Evolutionary conservation across 306 rosid genomes (phyloP), one percentile per base, ranked within the genome.

Genomic region (Vigna reflexopilosa): DNA sequence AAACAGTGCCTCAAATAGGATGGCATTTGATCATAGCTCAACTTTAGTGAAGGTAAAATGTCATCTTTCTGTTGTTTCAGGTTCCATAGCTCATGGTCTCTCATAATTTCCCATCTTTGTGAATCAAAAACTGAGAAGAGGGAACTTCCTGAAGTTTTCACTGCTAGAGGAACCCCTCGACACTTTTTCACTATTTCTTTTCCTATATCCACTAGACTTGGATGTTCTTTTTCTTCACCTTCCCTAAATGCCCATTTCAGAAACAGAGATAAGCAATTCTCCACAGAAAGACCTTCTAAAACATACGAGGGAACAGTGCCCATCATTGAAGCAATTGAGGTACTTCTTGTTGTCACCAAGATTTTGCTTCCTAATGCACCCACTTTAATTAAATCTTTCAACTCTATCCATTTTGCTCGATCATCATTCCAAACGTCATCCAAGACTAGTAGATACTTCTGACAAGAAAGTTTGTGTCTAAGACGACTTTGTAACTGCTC

Each of bases 371-470:
- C 58, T 10, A 6, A 0, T 1, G 22, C 58, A 2, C 75, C 68
- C 45, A 19, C 68, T n/a, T 77, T 57, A 1, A 77, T 42, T 12
- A 77, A 77, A 19, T 55, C 22, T 40, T 17, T 26, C 30, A 77
- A 38, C 22, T 77, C 24, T 6, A 77, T 6, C 75, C 81, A 77
- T 77, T 77, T 77, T 12, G 56, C 59, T 17, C 59, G 68, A 4
- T 77, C 13, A 1, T 77, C 68, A 8, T 68, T 77, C 81, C 81
- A 77, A 16, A 77, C 20, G 28, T 77, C 75, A 26, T 73, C 78
- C 15, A 77, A 42, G 1, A 77, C 69, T 0, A 77, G 50, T 2
- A 77, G 0, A 70, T 44, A 77, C 69, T 56, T 77, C 5, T 77
- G 59, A 56, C 68, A 15, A 51, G 17, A 30, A 77, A 68, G 69